Evolutionary conservation across 805 yeast genomes (phyloP).

Genomic region (Clavispora carvajalis): DNA sequence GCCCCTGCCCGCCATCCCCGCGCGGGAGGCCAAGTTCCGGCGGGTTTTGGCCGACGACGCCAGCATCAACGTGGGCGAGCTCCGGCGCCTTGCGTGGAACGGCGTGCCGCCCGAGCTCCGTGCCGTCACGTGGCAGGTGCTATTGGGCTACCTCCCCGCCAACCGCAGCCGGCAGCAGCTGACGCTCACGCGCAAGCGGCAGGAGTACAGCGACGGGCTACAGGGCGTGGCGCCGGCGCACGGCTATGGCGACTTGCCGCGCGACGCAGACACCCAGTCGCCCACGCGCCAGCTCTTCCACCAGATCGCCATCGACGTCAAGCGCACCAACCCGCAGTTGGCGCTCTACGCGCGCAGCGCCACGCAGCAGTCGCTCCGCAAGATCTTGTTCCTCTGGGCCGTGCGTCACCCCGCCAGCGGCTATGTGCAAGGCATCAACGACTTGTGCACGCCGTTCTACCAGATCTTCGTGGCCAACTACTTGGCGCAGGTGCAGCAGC

Average conservation of each 20-base stretch:
- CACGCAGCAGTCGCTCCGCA: slow-evolving; percentile 76
- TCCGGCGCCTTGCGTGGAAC: slow-evolving; percentile 85
- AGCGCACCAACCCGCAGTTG: slow-evolving; percentile 86
- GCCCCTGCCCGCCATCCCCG: neutral
- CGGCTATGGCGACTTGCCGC: slow-evolving; percentile 1
- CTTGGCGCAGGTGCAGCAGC: slow-evolving; percentile 37
- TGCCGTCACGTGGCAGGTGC: slow-evolving; percentile 82
- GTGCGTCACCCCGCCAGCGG: slow-evolving; percentile 97
- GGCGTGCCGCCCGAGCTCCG: slow-evolving; percentile 83
- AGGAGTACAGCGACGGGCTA: slow-evolving; percentile 78
- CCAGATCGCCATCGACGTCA: slow-evolving; percentile 91
- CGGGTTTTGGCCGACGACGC: slow-evolving; percentile 46
- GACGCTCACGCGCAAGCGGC: slow-evolving; percentile 71
- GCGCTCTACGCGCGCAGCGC: slow-evolving; percentile 61
- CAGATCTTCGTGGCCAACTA: slow-evolving; percentile 79
- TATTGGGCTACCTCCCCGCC: slow-evolving; percentile 86
- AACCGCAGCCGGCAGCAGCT: slow-evolving; percentile 70
- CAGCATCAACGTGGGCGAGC: slow-evolving; percentile 59
- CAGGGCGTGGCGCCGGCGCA: slow-evolving; percentile 29
- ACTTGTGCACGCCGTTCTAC: slow-evolving; percentile 86
- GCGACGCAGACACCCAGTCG: slow-evolving; percentile 32
- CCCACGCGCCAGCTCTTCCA: slow-evolving; percentile 81
- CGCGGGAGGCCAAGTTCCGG: slow-evolving; percentile 48
- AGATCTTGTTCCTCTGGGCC: slow-evolving; percentile 88
- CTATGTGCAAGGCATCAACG: slow-evolving; percentile 96